These are phyloP conservation scores for Komagataella mondaviorum DNA, from an alignment of 805 yeast species.

Conservation along the genomic window DNA sequence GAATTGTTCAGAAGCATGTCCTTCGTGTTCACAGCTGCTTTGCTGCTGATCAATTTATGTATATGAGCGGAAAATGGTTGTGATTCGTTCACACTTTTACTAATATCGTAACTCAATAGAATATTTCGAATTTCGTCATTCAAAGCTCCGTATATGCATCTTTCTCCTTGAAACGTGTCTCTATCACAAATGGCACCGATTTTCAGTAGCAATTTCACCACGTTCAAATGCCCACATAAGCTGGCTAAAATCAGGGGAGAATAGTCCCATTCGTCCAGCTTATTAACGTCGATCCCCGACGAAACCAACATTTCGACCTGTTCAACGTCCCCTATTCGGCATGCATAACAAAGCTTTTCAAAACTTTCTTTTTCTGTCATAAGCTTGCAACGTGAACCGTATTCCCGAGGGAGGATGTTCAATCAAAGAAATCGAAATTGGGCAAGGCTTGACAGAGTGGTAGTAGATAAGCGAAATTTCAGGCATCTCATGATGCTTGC, in stretches of 20 bases:
- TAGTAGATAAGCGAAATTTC: background rate
- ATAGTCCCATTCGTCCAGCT: constrained; percentile 60
- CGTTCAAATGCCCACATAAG: constrained; percentile 56
- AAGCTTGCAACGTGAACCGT: background rate
- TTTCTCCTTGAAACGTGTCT: constrained; percentile 70
- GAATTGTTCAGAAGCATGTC: constrained; percentile 17
- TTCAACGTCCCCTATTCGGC: constrained; percentile 57
- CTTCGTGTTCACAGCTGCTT: constrained; percentile 10
- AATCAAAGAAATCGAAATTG: background rate
- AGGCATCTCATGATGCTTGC: background rate
- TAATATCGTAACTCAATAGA: constrained; percentile 45
- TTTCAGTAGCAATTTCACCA: constrained; percentile 47
- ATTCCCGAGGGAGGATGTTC: background rate
- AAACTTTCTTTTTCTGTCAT: constrained; percentile 16
- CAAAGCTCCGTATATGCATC: constrained; percentile 69
- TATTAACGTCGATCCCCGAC: constrained; percentile 32
- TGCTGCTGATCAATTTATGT: constrained; percentile 23
- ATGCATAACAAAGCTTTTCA: constrained; percentile 44
- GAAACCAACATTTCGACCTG: constrained; percentile 43
- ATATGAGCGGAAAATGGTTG: constrained; percentile 69
- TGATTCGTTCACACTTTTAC: constrained; percentile 50
- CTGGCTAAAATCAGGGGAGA: constrained; percentile 65
- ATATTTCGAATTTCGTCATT: constrained; percentile 50
- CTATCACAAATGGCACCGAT: constrained; percentile 70
- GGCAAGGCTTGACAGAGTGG: background rate